Evolutionary conservation across 1,284 basidiomycete species (phyloP), one percentile per base, ranked within the genome.

Genomic region (Schizophyllum commune): DNA sequence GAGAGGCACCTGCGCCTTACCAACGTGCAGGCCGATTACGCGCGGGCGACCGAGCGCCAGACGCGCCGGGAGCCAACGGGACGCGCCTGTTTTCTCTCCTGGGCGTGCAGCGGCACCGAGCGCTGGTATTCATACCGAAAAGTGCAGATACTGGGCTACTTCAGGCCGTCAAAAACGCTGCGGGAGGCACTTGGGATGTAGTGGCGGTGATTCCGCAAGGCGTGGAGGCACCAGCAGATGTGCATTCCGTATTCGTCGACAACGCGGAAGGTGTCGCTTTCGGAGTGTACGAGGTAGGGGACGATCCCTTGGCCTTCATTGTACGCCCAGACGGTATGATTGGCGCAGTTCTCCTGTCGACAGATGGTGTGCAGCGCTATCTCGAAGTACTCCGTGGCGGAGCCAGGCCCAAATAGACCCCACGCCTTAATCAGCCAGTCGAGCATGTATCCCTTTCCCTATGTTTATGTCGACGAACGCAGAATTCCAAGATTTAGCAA

Each of bases 1-100:
- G 34, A 19, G 32, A 9, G 3, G 19, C 32, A 32, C 59, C 62
- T 1, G 32, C 56, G 20, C 56, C 59, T 5, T 63, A 63, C 54
- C 63, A 64, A 39, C 62, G 65, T 13, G 59, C 65, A 47, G 69
- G 72, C 58, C 71, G 70, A 15, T 63, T 78, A 7, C 70, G 73
- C n/a, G 79, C 78, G 0, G 80, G 79, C 0, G 79, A 82, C 63
- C 68, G 79, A 34, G 79, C 79, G 15, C 79, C 79, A 0, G 75
- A 80, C 51, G 75, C 79, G 0, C 70, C 77, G 5, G 54, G 27
- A 27, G 27, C 57, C 6, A 20, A 55, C 19, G 39, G 39, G 17
- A 47, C 13, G 39, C 39, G 39, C 13, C 39, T 47, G 3, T 47
- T 47, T 8, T 47, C 39, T 2, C 39, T 47, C 13, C 39, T 47